phyloP scores from a whole-genome alignment of 2,329 filamentous ascomycete genomes.

The Diaporthe citri region DNA sequence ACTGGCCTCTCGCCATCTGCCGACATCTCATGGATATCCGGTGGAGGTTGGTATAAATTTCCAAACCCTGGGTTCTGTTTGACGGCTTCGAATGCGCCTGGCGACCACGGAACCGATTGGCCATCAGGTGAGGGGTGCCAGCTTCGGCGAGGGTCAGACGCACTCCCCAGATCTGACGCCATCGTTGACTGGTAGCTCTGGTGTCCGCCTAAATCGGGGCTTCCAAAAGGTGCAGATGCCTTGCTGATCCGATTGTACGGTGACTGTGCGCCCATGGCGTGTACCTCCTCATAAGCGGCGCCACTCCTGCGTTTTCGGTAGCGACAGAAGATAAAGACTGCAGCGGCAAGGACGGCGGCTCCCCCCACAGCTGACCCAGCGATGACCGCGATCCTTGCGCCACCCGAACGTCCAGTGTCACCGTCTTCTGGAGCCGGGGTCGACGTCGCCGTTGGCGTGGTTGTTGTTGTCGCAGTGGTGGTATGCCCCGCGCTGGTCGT shows the following conservation, averaged over 20 bases:
- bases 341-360: conserved; percentile 41
- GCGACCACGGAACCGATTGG: conserved; percentile 36
- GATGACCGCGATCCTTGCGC: conserved; percentile 47
- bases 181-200: conserved; percentile 6
- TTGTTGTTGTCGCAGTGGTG: conserved; percentile 24
- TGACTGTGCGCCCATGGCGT: conserved; percentile 46
- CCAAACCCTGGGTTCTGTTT: conserved; percentile 2
- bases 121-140: conserved; percentile 31
- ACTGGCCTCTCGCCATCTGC: conserved; percentile 22
- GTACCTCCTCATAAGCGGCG: conserved; percentile 45
- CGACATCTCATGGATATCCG: conserved; percentile 41
- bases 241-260: conserved; percentile 1
- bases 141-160: neutral
- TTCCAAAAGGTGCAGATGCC: conserved; percentile 2
- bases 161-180: conserved; percentile 33
- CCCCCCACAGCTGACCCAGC: conserved; percentile 44
- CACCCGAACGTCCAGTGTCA: conserved; percentile 42
- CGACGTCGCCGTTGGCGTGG: conserved; percentile 21
- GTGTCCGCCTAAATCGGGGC: conserved; percentile 5
- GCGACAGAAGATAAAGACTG: conserved; percentile 44
- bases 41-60: conserved; percentile 39
- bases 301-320: conserved; percentile 42
- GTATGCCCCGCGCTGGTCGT: conserved; percentile 38
- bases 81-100: conserved; percentile 29
- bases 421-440: conserved; percentile 18